phyloP scores from a whole-genome alignment of 805 yeast genomes.

The Starmerella gropengiesseri region DNA sequence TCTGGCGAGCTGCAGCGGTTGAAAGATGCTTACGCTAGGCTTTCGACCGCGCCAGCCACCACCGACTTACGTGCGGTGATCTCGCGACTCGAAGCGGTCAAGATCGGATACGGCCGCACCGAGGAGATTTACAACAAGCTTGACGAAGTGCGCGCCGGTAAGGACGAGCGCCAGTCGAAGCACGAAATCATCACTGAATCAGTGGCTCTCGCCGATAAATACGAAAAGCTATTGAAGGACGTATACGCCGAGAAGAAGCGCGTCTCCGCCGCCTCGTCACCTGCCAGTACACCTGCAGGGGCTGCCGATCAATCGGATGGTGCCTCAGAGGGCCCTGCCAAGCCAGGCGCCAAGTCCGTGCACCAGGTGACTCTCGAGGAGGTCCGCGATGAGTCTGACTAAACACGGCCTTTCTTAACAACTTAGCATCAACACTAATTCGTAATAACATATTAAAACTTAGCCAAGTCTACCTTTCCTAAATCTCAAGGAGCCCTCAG shows the following conservation, averaged over 20 bases:
- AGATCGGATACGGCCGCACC: constrained; percentile 11
- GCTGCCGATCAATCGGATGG: no score
- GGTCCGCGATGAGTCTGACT: not conserved
- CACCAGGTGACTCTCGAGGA: not conserved
- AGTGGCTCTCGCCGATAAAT: constrained; percentile 20
- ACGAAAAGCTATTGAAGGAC: constrained; percentile 8
- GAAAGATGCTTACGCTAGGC: constrained; percentile 7
- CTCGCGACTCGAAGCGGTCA: constrained; percentile 9
- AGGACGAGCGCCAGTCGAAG: constrained; percentile 15
- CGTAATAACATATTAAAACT: no score
- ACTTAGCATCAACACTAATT: no score
- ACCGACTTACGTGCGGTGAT: constrained; percentile 7
- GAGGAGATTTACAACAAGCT: constrained; percentile 18
- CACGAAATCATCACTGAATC: constrained; percentile 17
- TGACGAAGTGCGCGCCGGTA: constrained; percentile 15
- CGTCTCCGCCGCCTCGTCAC: no score
- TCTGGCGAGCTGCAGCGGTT: constrained; percentile 10
- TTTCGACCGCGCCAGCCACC: not conserved
- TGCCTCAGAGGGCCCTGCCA: no score
- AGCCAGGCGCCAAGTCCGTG: not conserved
- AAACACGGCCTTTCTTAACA: no score
- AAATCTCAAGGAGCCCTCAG: no score
- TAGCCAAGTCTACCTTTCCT: no score
- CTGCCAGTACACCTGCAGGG: no score
- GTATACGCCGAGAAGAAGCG: constrained; percentile 5